These are phyloP conservation scores for Neurospora sp. DNA, from an alignment of 495 filamentous ascomycete genomes.

Conservation along the genomic window DNA sequence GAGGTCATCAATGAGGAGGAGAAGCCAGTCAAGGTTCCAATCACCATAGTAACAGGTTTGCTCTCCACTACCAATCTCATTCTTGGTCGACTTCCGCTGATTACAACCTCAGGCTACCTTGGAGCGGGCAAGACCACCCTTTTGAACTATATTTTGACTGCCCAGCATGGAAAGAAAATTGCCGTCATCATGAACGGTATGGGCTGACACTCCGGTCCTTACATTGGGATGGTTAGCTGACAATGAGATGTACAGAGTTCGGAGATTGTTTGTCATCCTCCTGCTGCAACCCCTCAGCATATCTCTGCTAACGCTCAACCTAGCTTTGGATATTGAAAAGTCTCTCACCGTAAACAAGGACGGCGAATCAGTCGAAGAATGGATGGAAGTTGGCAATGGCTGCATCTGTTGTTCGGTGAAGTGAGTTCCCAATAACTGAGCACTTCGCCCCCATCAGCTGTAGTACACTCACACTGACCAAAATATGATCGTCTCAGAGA, in stretches of 20 bases:
- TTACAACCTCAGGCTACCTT: conserved; percentile 51
- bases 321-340: conserved; percentile 90
- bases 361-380: conserved; percentile 81
- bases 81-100: conserved; percentile 6
- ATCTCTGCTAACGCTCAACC: conserved; percentile 12
- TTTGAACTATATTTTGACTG: conserved; percentile 88
- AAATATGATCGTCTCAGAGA: conserved; percentile 45
- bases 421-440: conserved; percentile 30
- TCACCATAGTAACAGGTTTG: conserved; percentile 87
- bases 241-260: conserved; percentile 52
- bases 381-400: conserved; percentile 91
- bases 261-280: conserved; percentile 63
- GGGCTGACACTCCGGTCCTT: neutral
- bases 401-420: conserved; percentile 99
- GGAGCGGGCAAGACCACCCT: conserved; percentile 94
- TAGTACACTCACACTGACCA: neutral
- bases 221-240: neutral
- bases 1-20: conserved; percentile 32
- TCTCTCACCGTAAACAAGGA: conserved; percentile 78
- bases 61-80: conserved; percentile 2
- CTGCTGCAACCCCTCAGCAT: neutral
- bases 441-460: neutral
- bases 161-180: conserved; percentile 92
- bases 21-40: conserved; percentile 62
- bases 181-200: conserved; percentile 92